Evolutionary conservation across 129 eudicot species (phyloP).

Genomic region (Escallonia herrerae): DNA sequence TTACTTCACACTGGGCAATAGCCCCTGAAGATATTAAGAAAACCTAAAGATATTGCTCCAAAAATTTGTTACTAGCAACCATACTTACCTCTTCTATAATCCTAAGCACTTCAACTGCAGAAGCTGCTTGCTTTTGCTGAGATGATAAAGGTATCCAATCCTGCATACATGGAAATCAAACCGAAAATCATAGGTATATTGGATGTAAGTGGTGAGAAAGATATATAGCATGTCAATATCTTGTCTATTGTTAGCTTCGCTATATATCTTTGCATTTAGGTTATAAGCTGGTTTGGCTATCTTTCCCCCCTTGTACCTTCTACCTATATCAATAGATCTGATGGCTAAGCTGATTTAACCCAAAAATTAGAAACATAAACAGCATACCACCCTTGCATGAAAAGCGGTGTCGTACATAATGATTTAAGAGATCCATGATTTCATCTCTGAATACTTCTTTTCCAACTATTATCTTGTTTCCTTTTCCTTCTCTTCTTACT

Average conservation of each 20-base stretch:
- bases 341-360: too few relatives aligned
- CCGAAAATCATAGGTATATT: neutral
- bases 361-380: too few relatives aligned
- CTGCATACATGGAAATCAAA: constrained; percentile 27
- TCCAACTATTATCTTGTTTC: neutral
- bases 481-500: neutral
- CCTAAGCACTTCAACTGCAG: constrained; percentile 92
- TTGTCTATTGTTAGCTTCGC: too few relatives aligned
- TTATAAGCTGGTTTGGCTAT: too few relatives aligned
- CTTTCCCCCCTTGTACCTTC: too few relatives aligned
- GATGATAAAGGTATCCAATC: constrained; percentile 88
- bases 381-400: too few relatives aligned
- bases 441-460: neutral
- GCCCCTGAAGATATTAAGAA: neutral
- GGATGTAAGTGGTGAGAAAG: too few relatives aligned
- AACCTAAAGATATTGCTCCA: neutral
- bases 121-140: constrained; percentile 86
- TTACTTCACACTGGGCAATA: too few relatives aligned
- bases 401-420: too few relatives aligned
- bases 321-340: too few relatives aligned
- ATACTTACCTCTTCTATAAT: constrained; percentile 76
- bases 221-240: too few relatives aligned
- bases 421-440: neutral
- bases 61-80: constrained; percentile 4
- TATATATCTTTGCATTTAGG: too few relatives aligned